Conservation (phyloP, 1,284 basidiomycete species). For the Papiliotrema flavescens region DNA sequence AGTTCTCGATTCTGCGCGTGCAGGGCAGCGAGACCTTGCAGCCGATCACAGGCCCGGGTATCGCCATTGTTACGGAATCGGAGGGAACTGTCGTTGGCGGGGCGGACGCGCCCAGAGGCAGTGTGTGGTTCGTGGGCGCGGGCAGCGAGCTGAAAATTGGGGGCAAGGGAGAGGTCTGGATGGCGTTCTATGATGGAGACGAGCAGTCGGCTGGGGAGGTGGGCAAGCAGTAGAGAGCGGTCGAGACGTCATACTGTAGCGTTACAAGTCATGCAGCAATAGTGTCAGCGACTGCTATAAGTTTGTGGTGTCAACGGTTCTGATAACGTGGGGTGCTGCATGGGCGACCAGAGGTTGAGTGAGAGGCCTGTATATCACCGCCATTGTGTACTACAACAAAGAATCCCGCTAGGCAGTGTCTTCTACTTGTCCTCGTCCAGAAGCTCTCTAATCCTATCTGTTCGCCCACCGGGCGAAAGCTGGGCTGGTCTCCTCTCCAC, state of each 20-base stretch:
- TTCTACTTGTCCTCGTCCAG: too few species aligned
- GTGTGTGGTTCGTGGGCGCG: constrained; percentile 30
- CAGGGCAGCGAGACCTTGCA: constrained; percentile 17
- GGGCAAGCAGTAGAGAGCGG: neutral
- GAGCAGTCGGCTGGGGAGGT: constrained; percentile 7
- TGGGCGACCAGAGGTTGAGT: too few species aligned
- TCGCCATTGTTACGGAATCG: constrained; percentile 21
- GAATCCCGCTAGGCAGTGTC: too few species aligned
- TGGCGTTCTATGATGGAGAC: constrained; percentile 34
- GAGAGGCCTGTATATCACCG: too few species aligned
- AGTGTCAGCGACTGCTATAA: neutral
- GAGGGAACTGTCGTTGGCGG: constrained; percentile 6
- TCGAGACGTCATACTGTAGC: neutral
- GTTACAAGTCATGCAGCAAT: neutral
- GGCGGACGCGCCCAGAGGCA: constrained; percentile 16
- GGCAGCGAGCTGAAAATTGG: constrained; percentile 14
- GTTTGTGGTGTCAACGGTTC: too few species aligned
- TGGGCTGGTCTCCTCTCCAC: neutral
- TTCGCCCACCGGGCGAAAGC: too few species aligned
- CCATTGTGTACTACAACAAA: too few species aligned
- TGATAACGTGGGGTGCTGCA: too few species aligned
- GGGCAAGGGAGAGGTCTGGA: constrained; percentile 27
- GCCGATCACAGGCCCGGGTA: constrained; percentile 25
- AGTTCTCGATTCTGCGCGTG: constrained; percentile 31
- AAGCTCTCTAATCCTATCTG: too few species aligned